These are phyloP conservation scores for Phaffomyces opuntiae DNA, from an alignment of 805 yeast genomes.

Conservation along the genomic window DNA sequence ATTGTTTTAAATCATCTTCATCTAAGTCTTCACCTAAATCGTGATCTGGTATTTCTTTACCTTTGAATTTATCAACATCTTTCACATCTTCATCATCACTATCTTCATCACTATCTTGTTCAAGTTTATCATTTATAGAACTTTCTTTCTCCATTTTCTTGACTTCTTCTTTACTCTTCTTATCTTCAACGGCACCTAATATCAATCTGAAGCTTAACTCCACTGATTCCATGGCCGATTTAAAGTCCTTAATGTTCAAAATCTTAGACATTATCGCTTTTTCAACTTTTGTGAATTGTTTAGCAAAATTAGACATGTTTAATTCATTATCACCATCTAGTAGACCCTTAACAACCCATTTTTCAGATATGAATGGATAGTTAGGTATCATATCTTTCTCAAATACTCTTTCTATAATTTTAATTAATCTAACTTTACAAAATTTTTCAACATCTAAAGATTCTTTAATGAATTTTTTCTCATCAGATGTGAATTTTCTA, in stretches of 20 bases:
- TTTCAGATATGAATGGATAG: constrained; percentile 15
- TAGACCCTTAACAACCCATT: constrained; percentile 20
- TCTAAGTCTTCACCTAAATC: constrained; percentile 28
- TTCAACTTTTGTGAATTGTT: constrained; percentile 25
- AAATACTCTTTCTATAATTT: constrained; percentile 11
- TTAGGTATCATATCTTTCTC: constrained; percentile 11
- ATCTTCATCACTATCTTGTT: constrained; percentile 19
- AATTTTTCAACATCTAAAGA: constrained; percentile 20
- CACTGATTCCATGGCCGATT: constrained; percentile 37
- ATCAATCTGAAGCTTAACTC: constrained; percentile 32
- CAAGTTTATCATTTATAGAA: constrained; percentile 17
- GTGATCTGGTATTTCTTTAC: constrained; percentile 15
- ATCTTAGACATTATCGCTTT: constrained; percentile 33
- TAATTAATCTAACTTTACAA: constrained; percentile 17
- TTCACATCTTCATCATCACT: constrained; percentile 18
- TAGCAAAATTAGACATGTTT: constrained; percentile 44
- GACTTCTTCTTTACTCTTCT: constrained; percentile 20
- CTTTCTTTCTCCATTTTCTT: constrained; percentile 14
- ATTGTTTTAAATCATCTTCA: constrained; percentile 33
- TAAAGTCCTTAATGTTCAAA: constrained; percentile 37
- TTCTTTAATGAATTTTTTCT: constrained; percentile 14
- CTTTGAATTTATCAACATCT: constrained; percentile 20
- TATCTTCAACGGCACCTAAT: constrained; percentile 22
- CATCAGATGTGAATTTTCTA: constrained; percentile 7
- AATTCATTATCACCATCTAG: constrained; percentile 23